Conservation (phyloP, 768 basidiomycete species). For the Suillus lakei region DNA sequence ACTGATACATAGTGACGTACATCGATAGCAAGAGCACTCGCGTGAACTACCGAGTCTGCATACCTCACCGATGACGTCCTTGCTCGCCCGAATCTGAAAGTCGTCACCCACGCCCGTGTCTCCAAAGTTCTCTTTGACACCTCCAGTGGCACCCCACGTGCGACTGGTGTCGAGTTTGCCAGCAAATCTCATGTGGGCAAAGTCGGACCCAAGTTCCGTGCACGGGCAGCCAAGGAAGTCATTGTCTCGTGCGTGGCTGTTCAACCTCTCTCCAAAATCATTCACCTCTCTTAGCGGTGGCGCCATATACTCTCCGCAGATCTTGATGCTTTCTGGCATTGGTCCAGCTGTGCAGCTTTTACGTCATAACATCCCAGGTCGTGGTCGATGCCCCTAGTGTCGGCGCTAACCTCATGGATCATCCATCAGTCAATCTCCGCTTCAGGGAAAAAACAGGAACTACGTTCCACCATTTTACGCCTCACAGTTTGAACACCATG, state of each 20-base stretch:
- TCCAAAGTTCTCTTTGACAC: conserved; percentile 62
- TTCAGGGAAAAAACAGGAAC: conserved; percentile 55
- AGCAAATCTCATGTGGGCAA: conserved; percentile 24
- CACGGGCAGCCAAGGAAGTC: conserved; percentile 59
- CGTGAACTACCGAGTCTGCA: conserved; percentile 65
- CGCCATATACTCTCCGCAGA: conserved; percentile 67
- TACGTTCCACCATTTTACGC: conserved; percentile 45
- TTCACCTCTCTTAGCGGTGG: conserved; percentile 50
- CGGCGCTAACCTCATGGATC: conserved; percentile 75
- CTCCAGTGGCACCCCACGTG: conserved; percentile 44
- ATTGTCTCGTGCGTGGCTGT: conserved; percentile 55
- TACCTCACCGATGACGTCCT: conserved; percentile 72
- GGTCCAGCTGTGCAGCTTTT: conserved; percentile 67
- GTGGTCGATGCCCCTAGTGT: conserved; percentile 73
- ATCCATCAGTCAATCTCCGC: conserved; percentile 56
- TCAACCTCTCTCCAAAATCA: neutral
- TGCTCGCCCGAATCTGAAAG: conserved; percentile 64
- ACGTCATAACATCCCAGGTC: conserved; percentile 55
- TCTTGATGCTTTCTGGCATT: conserved; percentile 77
- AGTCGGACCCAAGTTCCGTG: conserved; percentile 46
- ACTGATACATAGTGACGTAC: conserved; percentile 61
- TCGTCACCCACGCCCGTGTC: conserved; percentile 59
- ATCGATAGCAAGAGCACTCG: conserved; percentile 56
- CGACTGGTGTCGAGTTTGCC: conserved; percentile 66
- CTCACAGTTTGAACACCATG: conserved; percentile 21